Conservation (phyloP, 2,329 filamentous ascomycete species). For the Alternaria triticina region DNA sequence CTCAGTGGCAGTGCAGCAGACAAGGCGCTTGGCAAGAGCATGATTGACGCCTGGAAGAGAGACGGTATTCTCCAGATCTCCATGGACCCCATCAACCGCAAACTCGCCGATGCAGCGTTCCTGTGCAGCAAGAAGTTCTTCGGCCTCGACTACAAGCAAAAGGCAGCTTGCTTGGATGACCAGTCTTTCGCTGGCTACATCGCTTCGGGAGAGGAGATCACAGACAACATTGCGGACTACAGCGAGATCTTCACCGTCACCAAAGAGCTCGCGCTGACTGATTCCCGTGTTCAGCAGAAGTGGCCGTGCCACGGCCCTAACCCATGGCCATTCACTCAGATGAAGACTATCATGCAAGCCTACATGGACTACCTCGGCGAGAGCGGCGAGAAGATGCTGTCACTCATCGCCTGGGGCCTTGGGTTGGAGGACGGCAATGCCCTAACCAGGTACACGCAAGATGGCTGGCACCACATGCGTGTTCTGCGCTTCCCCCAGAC, state of each 20-base stretch:
- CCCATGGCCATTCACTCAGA: slow-evolving; percentile 55
- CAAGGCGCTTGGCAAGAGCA: slow-evolving; percentile 11
- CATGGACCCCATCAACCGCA: slow-evolving; percentile 15
- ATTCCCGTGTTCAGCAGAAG: slow-evolving; percentile 49
- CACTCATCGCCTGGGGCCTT: slow-evolving; percentile 56
- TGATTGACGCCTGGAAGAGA: slow-evolving; percentile 13
- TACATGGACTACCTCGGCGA: slow-evolving; percentile 54
- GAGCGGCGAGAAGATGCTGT: slow-evolving; percentile 55
- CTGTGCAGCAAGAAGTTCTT: slow-evolving; percentile 14
- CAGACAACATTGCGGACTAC: slow-evolving; percentile 57
- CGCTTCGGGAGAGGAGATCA: slow-evolving; percentile 53
- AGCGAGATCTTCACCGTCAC: slow-evolving; percentile 62
- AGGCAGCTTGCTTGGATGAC: slow-evolving; percentile 54
- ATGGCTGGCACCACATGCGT: slow-evolving; percentile 61
- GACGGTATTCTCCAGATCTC: slow-evolving; percentile 14
- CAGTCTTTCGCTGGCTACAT: slow-evolving; percentile 59
- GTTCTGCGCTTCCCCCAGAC: slow-evolving; percentile 52
- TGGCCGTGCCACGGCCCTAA: slow-evolving; percentile 61
- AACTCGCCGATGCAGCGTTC: slow-evolving; percentile 11
- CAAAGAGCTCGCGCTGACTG: slow-evolving; percentile 53
- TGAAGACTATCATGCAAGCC: slow-evolving; percentile 49
- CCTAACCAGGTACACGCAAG: slow-evolving; percentile 52
- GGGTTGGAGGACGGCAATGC: slow-evolving; percentile 48
- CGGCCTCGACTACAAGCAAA: slow-evolving; percentile 31
- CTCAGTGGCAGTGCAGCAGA: slow-evolving; percentile 8